These are phyloP conservation scores for Candida boleticola DNA, from an alignment of 805 yeast genomes.

Conservation along the genomic window DNA sequence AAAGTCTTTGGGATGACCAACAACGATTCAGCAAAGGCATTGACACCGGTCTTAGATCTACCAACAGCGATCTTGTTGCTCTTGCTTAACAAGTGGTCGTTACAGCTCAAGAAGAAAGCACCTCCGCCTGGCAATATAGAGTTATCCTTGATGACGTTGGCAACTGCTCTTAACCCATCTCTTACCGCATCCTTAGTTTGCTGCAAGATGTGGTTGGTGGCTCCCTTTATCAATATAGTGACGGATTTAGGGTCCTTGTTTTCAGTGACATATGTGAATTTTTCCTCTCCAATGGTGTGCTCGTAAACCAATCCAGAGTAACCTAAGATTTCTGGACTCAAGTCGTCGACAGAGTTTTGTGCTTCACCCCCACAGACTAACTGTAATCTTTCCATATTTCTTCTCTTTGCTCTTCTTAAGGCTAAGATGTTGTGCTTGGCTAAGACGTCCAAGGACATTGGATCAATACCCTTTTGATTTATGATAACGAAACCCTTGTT, in stretches of 20 bases:
- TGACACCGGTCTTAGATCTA: conserved; percentile 82
- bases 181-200: conserved; percentile 97
- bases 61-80: conserved; percentile 66
- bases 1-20: conserved; percentile 91
- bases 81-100: conserved; percentile 57
- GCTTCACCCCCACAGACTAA: conserved; percentile 97
- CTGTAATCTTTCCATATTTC: conserved; percentile 98
- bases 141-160: conserved; percentile 84
- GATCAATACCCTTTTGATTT: conserved; percentile 98
- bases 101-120: conserved; percentile 84
- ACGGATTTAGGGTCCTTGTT: conserved; percentile 86
- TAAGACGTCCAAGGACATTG: conserved; percentile 91
- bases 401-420: conserved; percentile 94
- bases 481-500: conserved; percentile 85
- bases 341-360: conserved; percentile 94
- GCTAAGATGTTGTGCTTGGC: conserved; percentile 94
- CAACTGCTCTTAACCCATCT: conserved; percentile 93
- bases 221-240: conserved; percentile 89
- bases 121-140: conserved; percentile 96
- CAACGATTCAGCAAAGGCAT: conserved; percentile 91
- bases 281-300: conserved; percentile 94
- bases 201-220: conserved; percentile 81
- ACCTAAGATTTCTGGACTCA: conserved; percentile 77
- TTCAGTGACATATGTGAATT: conserved; percentile 93
- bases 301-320: conserved; percentile 89